Evolutionary conservation across 2,329 filamentous ascomycete genomes (phyloP).

Genomic region (Rhynchosporium graminicola): DNA sequence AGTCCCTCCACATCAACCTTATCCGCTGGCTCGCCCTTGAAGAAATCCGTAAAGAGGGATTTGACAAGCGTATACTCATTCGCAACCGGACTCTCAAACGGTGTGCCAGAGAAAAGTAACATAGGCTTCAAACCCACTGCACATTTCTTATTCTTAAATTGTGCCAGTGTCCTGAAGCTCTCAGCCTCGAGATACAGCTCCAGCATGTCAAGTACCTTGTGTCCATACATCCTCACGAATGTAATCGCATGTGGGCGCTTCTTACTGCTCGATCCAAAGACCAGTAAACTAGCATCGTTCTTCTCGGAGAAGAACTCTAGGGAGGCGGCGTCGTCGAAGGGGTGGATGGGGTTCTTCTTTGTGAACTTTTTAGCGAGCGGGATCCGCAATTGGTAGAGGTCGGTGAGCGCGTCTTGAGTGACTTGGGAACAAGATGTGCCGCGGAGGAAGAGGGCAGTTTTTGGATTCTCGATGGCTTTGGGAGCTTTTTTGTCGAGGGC

Average conservation of each 20-base stretch:
- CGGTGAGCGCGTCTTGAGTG: constrained; percentile 79
- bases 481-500: constrained; percentile 91
- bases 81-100: constrained; percentile 79
- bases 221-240: constrained; percentile 76
- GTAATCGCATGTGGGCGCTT: constrained; percentile 94
- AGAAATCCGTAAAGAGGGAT: constrained; percentile 85
- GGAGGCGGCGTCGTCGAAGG: constrained; percentile 85
- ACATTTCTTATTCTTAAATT: constrained; percentile 76
- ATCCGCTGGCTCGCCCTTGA: constrained; percentile 74
- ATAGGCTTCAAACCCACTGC: constrained; percentile 85
- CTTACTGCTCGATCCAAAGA: constrained; percentile 85
- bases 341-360: constrained; percentile 95
- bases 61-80: constrained; percentile 85
- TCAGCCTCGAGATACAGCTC: constrained; percentile 82
- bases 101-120: constrained; percentile 85
- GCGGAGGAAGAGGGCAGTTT: constrained; percentile 85
- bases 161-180: constrained; percentile 66
- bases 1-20: constrained; percentile 94
- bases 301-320: constrained; percentile 96
- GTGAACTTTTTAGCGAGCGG: constrained; percentile 87
- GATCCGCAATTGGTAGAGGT: constrained; percentile 81
- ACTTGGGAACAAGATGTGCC: constrained; percentile 83
- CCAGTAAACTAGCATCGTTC: constrained; percentile 85
- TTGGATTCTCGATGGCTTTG: constrained; percentile 85
- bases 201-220: constrained; percentile 92